A percentile compares a stretch with the other conserved stretches of the same genome.
These are phyloP conservation scores for Monosporascus sp. DNA, from an alignment of 2,329 filamentous ascomycete genomes.

Conservation along the genomic window DNA sequence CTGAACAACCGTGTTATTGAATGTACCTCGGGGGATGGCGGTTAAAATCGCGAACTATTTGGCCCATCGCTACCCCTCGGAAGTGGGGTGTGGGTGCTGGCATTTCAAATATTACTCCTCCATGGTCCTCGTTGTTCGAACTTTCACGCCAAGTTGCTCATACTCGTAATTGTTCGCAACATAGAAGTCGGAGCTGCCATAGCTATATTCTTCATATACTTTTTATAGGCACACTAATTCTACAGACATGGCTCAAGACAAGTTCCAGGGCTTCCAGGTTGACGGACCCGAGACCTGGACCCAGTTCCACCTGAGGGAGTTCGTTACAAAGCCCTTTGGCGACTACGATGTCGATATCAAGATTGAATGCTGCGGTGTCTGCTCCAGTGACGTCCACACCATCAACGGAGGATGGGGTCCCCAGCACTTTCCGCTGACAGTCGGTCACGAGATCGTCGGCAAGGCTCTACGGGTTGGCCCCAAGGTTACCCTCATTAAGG, in stretches of 20 bases:
- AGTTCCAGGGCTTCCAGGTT: constrained; percentile 58
- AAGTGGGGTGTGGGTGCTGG: constrained; percentile 1
- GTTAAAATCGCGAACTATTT: background rate
- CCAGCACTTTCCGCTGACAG: constrained; percentile 34
- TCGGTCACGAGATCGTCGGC: constrained; percentile 70
- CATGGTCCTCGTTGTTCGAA: constrained; percentile 5
- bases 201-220: background rate
- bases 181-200: background rate
- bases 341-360: constrained; percentile 85
- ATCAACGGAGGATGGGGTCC: constrained; percentile 61
- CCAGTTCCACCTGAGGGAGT: constrained; percentile 66
- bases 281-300: constrained; percentile 48
- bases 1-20: background rate
- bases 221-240: constrained; percentile 1
- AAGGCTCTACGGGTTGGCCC: constrained; percentile 62
- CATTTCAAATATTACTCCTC: constrained; percentile 6
- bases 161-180: background rate
- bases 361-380: constrained; percentile 75
- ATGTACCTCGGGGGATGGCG: background rate
- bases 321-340: constrained; percentile 79
- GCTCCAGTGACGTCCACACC: constrained; percentile 67
- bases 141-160: background rate
- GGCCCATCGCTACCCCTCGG: background rate
- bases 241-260: constrained; percentile 29
- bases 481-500: constrained; percentile 56